Conservation (phyloP, 106 monocot genomes). For the Acorus calamus region DNA sequence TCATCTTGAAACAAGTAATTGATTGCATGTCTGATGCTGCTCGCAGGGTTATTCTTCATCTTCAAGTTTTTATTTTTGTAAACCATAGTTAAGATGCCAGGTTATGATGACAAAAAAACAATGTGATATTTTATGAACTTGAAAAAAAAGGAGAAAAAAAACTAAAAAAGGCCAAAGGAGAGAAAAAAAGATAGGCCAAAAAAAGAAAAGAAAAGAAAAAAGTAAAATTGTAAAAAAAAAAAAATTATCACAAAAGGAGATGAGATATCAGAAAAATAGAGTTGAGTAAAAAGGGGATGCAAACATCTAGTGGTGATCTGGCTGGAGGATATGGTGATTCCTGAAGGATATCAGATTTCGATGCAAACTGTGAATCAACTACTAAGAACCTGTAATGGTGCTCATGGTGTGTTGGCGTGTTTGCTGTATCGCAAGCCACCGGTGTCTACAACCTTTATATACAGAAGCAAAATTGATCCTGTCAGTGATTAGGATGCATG, state of each 20-base stretch:
- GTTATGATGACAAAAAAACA: constrained; percentile 7
- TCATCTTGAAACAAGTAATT: constrained; percentile 3
- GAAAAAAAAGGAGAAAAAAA: not conserved
- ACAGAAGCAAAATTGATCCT: not conserved
- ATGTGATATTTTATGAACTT: not conserved
- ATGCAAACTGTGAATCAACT: too few species aligned
- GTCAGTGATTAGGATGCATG: not conserved
- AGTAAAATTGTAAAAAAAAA: constrained; percentile 2
- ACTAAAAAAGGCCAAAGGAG: constrained; percentile 1
- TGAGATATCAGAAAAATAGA: not conserved
- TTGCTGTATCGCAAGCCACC: too few species aligned
- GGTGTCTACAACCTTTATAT: not conserved
- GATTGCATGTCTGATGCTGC: constrained; percentile 13
- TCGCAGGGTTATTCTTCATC: constrained; percentile 17
- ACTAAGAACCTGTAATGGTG: too few species aligned
- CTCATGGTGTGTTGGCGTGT: too few species aligned
- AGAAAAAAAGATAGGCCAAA: not conserved
- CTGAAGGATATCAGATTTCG: too few species aligned
- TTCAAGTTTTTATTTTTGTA: constrained; percentile 7
- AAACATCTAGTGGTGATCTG: too few species aligned
- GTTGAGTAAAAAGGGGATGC: too few species aligned
- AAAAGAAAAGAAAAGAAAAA: not conserved
- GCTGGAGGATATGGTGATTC: too few species aligned
- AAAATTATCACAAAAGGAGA: not conserved
- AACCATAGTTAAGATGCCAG: constrained; percentile 8